phyloP scores from a whole-genome alignment of 2,329 filamentous ascomycete species.

The Graphilbum ipis-grandicollis region DNA sequence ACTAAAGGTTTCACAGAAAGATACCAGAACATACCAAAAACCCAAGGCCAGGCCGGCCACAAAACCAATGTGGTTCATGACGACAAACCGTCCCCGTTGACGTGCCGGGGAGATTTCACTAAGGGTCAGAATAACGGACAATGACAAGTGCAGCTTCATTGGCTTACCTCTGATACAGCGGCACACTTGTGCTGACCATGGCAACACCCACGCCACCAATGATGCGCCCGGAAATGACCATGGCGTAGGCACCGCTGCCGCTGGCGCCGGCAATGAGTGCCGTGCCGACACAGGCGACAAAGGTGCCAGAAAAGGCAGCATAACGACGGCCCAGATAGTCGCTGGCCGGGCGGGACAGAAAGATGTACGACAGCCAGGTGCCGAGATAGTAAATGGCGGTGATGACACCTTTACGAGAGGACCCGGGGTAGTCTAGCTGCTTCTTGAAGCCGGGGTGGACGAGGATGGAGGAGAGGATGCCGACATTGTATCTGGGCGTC shows the following conservation, averaged over 20 bases:
- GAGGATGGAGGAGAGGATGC: constrained; percentile 36
- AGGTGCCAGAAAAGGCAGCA: constrained; percentile 29
- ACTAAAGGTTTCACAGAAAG: not conserved
- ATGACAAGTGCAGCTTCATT: not conserved
- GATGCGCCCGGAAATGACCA: constrained; percentile 33
- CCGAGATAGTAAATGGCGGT: constrained; percentile 41
- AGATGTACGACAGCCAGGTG: constrained; percentile 35
- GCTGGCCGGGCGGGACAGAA: constrained; percentile 31
- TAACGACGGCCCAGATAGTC: constrained; percentile 33
- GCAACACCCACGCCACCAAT: constrained; percentile 35
- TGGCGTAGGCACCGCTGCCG: constrained; percentile 21
- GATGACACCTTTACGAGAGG: constrained; percentile 30
- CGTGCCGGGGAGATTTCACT: constrained; percentile 37
- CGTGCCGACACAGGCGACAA: constrained; percentile 28
- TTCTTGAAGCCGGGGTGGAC: constrained; percentile 36
- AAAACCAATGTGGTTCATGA: constrained; percentile 42
- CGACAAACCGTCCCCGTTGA: constrained; percentile 36
- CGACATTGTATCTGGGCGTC: constrained; percentile 33
- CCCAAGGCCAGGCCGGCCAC: constrained; percentile 34
- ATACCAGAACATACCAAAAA: constrained; percentile 26
- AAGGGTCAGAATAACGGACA: not conserved
- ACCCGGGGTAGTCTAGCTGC: constrained; percentile 24
- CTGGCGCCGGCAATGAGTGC: constrained; percentile 26
- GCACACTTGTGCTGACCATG: constrained; percentile 37
- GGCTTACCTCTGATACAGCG: constrained; percentile 35